Base-by-base conservation (phyloP, 106 monocot genomes). In the Dioscorea dumetorum region DNA sequence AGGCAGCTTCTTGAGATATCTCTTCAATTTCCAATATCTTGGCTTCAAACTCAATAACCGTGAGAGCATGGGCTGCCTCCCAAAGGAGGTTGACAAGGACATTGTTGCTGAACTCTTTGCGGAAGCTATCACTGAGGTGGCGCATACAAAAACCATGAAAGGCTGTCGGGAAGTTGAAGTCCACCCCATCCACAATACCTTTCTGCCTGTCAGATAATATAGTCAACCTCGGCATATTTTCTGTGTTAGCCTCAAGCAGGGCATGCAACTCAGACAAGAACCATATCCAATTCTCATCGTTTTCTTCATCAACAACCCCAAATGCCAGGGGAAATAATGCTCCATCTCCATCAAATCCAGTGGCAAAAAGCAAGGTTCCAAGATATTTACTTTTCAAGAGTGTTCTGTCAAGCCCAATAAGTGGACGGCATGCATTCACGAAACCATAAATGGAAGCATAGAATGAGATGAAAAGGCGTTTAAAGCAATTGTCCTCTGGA, bases 61-160 rank as follows among this genome's bases (percentile, higher is more conserved):
- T 91, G 23, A 97, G 83, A 24, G 91, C 95, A 64, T 97, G 83
- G 10, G 95, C 95, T 62, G 88, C 86, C 50, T 97, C 95, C 95
- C 91, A 97, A 4, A 97, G 72, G 33, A 91, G 84, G 52, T 86
- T 87, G 2, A 89, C 86, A 50, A 97, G 86, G 68, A 80, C 77
- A 11, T 81, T 41, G 60, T 97, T 89, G 73, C 67, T 91, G 62
- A 91, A 97, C 75, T 97, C 91, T 56, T 97, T 97, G 48, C 79
- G 74, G 78, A 97, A 97, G 64, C 80, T 87, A 33, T 97, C 95
- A 41, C 80, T 89, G 54, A 97, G 84, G 70, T 89, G 86, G 67
- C 83, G 88, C 95, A 97, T 97, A 68, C 95, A 97, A 34, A 73
- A 91, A 12, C 95, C 95, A 78, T 97, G 95, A 71, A 97, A 97